These are phyloP conservation scores for Sindora glabra DNA, from an alignment of 306 rosid species.

Conservation along the genomic window DNA sequence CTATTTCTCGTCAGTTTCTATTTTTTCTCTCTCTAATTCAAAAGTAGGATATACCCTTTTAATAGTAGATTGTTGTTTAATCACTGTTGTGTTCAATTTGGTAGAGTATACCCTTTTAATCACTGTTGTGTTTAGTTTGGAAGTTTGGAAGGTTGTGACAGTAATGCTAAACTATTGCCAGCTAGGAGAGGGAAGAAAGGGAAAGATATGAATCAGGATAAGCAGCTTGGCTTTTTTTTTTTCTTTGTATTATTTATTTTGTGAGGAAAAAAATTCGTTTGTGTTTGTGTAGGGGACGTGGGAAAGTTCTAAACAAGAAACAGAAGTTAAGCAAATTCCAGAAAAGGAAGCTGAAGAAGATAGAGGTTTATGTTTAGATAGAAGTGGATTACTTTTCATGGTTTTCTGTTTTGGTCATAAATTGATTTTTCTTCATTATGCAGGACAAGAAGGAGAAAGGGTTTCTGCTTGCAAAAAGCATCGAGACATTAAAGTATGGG, in stretches of 20 bases:
- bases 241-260: not conserved
- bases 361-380: conserved; percentile 46
- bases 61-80: no score
- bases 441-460: conserved; percentile 66
- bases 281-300: conserved; percentile 27
- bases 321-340: conserved; percentile 64
- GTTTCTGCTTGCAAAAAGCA: conserved; percentile 43
- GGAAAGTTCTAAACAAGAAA: conserved; percentile 27
- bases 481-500: conserved; percentile 59
- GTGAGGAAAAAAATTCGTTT: not conserved
- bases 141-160: conserved; percentile 40
- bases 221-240: not conserved
- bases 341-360: conserved; percentile 57
- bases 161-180: conserved; percentile 36
- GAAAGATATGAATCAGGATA: conserved; percentile 40
- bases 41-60: no score
- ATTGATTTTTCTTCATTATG: conserved; percentile 13
- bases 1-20: no score
- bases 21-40: no score
- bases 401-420: conserved; percentile 4
- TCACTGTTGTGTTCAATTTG: no score
- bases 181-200: conserved; percentile 36
- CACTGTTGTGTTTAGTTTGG: not conserved
- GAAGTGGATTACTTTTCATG: conserved; percentile 5
- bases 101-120: not conserved